Conservation (phyloP, 192 early-diverging fungal species). For the Backusella macrospora region DNA sequence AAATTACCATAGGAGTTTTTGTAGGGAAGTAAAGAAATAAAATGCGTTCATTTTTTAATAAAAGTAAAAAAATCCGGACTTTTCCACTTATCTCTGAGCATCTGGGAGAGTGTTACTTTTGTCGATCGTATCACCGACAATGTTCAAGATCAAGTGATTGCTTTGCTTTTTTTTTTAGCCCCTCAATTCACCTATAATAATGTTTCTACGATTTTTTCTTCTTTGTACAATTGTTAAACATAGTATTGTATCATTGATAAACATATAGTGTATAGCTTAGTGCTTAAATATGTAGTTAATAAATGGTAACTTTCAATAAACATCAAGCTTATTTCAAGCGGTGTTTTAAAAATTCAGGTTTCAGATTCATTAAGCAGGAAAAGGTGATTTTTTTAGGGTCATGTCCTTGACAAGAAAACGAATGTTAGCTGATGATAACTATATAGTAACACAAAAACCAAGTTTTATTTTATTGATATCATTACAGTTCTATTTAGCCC, state of each 20-base stretch:
- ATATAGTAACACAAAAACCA: no score
- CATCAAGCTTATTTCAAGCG: neutral
- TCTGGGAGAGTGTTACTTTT: neutral
- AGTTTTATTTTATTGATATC: no score
- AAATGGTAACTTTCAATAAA: no score
- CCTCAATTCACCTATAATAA: no score
- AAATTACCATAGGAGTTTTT: neutral
- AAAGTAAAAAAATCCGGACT: neutral
- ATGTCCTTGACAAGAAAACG: neutral
- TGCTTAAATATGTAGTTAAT: no score
- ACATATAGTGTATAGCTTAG: neutral
- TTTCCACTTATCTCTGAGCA: neutral
- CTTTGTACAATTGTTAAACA: neutral
- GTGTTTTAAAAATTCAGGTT: neutral
- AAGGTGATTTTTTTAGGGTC: neutral
- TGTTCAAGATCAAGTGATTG: neutral
- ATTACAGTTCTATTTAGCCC: no score
- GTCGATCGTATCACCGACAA: conserved; percentile 8
- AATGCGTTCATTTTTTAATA: neutral
- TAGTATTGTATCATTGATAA: neutral
- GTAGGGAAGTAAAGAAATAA: neutral
- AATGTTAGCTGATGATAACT: no score
- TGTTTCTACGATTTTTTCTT: neutral
- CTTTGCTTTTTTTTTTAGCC: neutral
- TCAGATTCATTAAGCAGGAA: conserved; percentile 6